Conservation (phyloP, 129 eudicot genomes). For the Ambrosia artemisiifolia region DNA sequence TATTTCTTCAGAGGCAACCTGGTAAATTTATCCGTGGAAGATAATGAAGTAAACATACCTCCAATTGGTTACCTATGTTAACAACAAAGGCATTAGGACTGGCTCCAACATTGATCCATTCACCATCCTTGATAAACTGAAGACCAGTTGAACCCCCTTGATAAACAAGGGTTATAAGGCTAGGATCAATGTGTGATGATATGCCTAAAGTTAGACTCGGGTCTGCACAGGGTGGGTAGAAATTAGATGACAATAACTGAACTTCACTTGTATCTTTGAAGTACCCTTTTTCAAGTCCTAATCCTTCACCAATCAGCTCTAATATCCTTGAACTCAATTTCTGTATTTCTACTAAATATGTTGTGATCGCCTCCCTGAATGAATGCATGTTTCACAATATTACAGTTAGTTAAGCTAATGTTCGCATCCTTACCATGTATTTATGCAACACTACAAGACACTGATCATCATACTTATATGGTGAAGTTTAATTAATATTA, state of each 20-base stretch:
- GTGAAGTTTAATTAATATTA: too few species aligned
- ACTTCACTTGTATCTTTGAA: constrained; percentile 45
- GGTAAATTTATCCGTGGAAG: too few species aligned
- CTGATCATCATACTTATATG: too few species aligned
- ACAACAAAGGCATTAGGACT: constrained; percentile 59
- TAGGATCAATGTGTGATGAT: constrained; percentile 52
- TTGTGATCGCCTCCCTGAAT: constrained; percentile 48
- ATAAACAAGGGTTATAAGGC: constrained; percentile 45
- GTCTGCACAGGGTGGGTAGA: constrained; percentile 78
- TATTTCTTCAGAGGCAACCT: too few species aligned
- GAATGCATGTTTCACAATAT: not conserved
- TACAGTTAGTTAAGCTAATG: not conserved
- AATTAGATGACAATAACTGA: constrained; percentile 44
- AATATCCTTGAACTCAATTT: constrained; percentile 51
- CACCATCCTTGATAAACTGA: constrained; percentile 54
- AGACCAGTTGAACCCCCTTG: constrained; percentile 55
- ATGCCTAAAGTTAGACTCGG: constrained; percentile 70
- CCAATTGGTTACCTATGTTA: constrained; percentile 57
- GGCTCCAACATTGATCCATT: constrained; percentile 60
- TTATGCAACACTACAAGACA: too few species aligned
- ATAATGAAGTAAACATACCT: constrained; percentile 35
- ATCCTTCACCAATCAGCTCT: constrained; percentile 57
- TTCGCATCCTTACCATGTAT: too few species aligned
- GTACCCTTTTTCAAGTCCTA: constrained; percentile 54
- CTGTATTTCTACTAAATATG: constrained; percentile 39